These are phyloP conservation scores for Diaporthe ampelina DNA, from an alignment of 2,329 filamentous ascomycete species.

Conservation along the genomic window DNA sequence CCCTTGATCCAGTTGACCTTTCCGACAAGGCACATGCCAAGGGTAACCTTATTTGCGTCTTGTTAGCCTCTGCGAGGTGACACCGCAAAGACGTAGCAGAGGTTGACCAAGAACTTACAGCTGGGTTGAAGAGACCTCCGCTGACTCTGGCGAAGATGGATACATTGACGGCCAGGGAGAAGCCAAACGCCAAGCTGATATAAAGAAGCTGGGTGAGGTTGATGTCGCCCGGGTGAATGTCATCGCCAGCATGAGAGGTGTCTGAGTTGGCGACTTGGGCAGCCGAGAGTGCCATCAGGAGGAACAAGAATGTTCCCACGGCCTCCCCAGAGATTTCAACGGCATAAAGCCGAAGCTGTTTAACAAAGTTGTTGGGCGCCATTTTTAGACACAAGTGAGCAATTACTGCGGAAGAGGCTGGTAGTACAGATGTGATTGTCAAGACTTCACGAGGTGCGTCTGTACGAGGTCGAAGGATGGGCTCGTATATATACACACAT, in stretches of 20 bases:
- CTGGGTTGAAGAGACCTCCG: slow-evolving; percentile 41
- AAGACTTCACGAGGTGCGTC: not conserved
- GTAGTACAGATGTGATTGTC: not conserved
- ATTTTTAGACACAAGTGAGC: not conserved
- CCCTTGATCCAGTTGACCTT: slow-evolving; percentile 57
- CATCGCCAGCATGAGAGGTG: slow-evolving; percentile 30
- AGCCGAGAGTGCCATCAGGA: slow-evolving; percentile 38
- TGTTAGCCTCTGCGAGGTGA: not conserved
- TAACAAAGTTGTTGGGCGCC: slow-evolving; percentile 27
- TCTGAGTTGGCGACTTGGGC: slow-evolving; percentile 47
- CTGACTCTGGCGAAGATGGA: slow-evolving; percentile 39
- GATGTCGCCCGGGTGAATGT: slow-evolving; percentile 37
- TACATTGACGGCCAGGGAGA: slow-evolving; percentile 40
- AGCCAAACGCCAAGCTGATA: slow-evolving; percentile 41
- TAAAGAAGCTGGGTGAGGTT: slow-evolving; percentile 47
- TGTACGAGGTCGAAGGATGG: not conserved
- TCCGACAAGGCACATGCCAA: slow-evolving; percentile 61
- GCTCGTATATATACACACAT: not conserved
- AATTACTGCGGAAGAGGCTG: not conserved
- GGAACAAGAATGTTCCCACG: slow-evolving; percentile 41
- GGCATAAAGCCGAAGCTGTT: slow-evolving; percentile 36
- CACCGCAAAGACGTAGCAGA: not conserved
- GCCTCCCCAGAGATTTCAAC: slow-evolving; percentile 39
- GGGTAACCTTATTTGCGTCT: slow-evolving; percentile 47
- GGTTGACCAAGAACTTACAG: slow-evolving; percentile 31